Evolutionary conservation across 2,329 filamentous ascomycete species (phyloP), one percentile per base, ranked within the genome.

Genomic region (Pleurostoma richardsiae): DNA sequence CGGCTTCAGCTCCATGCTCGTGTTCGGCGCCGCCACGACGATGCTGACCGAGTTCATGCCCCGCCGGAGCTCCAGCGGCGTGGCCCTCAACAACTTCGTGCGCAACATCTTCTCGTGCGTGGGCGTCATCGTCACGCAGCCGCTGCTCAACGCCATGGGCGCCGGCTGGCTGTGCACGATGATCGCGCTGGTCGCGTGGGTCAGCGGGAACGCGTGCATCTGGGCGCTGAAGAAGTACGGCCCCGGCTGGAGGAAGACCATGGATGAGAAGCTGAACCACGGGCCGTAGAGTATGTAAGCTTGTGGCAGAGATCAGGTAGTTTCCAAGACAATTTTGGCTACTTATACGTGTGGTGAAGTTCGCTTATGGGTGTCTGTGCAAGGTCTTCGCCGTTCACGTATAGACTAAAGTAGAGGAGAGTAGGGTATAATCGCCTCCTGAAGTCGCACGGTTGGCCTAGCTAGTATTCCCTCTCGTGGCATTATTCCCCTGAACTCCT

Each of bases 11-110:
- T 85, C 79, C 30, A 94, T 95, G 89, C 73, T 94, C 4, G 83
- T 90, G 30, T 90, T 88, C 66, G 77, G 80, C 42, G 77, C 82
- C 55, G 74, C 80, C 0, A 90, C 87, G 0, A 94, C 89, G 0
- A 90, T 94, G 86, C 71, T 94, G 54, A 92, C 88, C 0, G 88
- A 94, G 59, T 90, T 92, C 59, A 85, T 92, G 74, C 86, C 86
- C 10, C 76, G 80, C 39, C 75, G 77, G 52, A 85, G 83, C 43
- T 86, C 82, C 4, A 79, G 79, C 8, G 88, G 87, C 1, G 86
- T 92, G 3, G 89, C 88, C 0, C 72, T 91, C 40, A 91, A 92
- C 64, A 92, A 92, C 60, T 88, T 92, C 57, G 73, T 88, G 44
- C 73, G 88, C 42, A 94, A 92, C 56, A 88, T 90, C 38, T 83